Conservation (phyloP, 2,329 filamentous ascomycete species). For the Diplodia corticola region DNA sequence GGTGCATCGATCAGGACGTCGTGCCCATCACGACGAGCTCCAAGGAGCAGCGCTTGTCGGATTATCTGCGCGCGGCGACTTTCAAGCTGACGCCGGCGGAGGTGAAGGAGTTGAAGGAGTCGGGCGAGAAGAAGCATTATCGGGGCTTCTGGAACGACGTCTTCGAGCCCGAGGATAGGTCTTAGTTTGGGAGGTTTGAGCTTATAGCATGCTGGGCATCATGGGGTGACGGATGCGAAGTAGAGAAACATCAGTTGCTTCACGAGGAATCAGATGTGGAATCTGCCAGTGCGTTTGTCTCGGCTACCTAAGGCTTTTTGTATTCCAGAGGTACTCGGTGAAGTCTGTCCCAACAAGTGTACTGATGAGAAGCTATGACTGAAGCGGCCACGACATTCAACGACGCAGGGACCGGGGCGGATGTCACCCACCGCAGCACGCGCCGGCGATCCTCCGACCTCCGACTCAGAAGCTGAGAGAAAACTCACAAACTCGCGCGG, state of each 20-base stretch:
- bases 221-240: background rate
- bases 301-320: background rate
- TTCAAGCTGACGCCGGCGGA: slow-evolving; percentile 62
- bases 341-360: background rate
- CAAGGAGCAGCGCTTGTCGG: slow-evolving; percentile 60
- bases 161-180: slow-evolving; percentile 55
- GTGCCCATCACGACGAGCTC: slow-evolving; percentile 61
- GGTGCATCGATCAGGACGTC: slow-evolving; percentile 62
- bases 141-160: slow-evolving; percentile 59
- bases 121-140: slow-evolving; percentile 62
- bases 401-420: background rate
- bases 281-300: background rate
- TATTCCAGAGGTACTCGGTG: background rate
- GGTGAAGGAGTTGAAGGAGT: slow-evolving; percentile 49
- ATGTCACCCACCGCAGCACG: slow-evolving; percentile 4
- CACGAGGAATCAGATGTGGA: background rate
- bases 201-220: background rate
- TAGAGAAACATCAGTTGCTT: background rate
- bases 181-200: slow-evolving; percentile 32
- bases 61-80: slow-evolving; percentile 56
- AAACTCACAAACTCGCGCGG: slow-evolving; percentile 21
- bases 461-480: slow-evolving; percentile 5
- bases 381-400: background rate
- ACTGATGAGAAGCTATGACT: background rate
- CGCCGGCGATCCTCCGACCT: slow-evolving; percentile 16